Percentiles rank a stretch among this genome's conserved stretches.
Conservation (phyloP, 2,329 filamentous ascomycete genomes). For the Ceratocystis alfenasii region DNA sequence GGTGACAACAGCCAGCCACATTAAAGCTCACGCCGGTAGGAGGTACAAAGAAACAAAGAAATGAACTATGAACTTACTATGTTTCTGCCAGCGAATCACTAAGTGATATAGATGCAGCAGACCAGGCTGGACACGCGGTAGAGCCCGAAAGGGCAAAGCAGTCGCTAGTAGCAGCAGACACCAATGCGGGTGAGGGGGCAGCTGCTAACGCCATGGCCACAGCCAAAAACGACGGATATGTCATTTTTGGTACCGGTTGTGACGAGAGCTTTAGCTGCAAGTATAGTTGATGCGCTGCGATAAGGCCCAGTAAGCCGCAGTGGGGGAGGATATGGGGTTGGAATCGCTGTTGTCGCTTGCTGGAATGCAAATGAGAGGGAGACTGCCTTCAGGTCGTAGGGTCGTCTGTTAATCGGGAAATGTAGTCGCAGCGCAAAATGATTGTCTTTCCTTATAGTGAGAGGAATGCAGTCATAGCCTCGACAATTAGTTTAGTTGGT, state of each 20-base stretch:
- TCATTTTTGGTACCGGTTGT: constrained; percentile 5
- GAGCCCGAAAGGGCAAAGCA: constrained; percentile 20
- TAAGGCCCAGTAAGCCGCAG: too few species aligned
- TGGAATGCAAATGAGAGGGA: constrained; percentile 6
- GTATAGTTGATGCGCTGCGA: too few species aligned
- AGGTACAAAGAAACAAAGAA: background rate
- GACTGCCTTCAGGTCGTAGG: background rate
- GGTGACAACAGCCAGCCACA: background rate
- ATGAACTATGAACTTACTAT: constrained; percentile 16
- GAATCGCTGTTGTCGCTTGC: background rate
- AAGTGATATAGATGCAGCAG: constrained; percentile 18
- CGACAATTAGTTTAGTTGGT: background rate
- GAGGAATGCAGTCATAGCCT: constrained; percentile 2
- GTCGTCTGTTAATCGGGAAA: constrained; percentile 8
- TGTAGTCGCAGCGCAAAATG: too few species aligned
- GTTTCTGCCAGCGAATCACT: constrained; percentile 17
- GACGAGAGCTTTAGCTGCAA: too few species aligned
- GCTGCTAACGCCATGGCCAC: constrained; percentile 15
- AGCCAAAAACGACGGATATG: constrained; percentile 15
- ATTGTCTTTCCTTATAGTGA: constrained; percentile 20
- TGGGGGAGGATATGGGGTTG: too few species aligned
- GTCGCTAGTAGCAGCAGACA: constrained; percentile 16
- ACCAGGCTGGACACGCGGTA: constrained; percentile 20
- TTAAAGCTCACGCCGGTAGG: too few species aligned
- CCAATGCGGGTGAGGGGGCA: constrained; percentile 15